phyloP scores from a whole-genome alignment of 1,284 basidiomycete species.

The Hemileia vastatrix region DNA sequence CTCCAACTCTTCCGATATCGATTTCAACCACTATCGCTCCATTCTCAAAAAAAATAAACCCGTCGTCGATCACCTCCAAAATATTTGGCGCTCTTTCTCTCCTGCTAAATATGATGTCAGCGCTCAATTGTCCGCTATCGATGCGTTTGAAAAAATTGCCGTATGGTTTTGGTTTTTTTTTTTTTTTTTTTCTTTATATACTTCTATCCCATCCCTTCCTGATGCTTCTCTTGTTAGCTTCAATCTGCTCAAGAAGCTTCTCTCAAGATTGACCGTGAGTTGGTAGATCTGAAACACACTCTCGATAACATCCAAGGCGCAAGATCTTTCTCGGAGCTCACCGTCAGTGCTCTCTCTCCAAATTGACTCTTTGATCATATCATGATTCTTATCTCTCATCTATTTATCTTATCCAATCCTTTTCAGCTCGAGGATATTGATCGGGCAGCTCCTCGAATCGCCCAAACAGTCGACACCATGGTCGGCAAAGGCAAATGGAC shows the following conservation, averaged over 20 bases:
- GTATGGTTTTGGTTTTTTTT: conserved; percentile 60
- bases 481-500: conserved; percentile 98
- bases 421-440: conserved; percentile 74
- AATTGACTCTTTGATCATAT: neutral
- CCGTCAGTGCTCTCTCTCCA: conserved; percentile 52
- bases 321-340: conserved; percentile 93
- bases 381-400: neutral
- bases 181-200: neutral
- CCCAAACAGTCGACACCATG: conserved; percentile 90
- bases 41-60: conserved; percentile 79
- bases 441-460: conserved; percentile 83
- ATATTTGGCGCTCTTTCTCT: conserved; percentile 79
- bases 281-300: conserved; percentile 83
- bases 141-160: conserved; percentile 93
- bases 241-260: conserved; percentile 83
- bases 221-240: conserved; percentile 52
- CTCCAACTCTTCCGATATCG: conserved; percentile 50
- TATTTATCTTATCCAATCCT: neutral
- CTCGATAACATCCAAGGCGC: conserved; percentile 96
- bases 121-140: conserved; percentile 87
- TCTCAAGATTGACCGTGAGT: conserved; percentile 81
- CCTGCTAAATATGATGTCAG: conserved; percentile 90
- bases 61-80: conserved; percentile 85
- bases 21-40: conserved; percentile 82
- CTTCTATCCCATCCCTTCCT: neutral